Evolutionary conservation across 352 stramenopile species (phyloP).

Genomic region (Chrysophaeum taylorii): DNA sequence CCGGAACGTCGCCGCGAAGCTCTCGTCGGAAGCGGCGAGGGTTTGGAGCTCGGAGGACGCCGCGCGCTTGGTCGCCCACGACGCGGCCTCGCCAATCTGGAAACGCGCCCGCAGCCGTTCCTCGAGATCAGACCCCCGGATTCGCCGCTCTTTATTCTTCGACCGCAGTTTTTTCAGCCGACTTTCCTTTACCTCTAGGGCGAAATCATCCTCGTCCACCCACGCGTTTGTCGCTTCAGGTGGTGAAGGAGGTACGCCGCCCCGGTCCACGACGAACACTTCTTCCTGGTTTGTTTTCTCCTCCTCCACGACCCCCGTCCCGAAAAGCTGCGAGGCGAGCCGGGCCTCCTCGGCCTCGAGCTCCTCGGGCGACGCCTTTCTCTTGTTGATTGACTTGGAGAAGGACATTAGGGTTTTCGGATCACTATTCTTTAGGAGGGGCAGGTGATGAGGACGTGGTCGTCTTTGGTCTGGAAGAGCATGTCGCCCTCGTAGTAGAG

Average conservation of each 20-base stretch:
- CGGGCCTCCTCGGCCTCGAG: too few relatives aligned
- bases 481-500: constrained; percentile 29
- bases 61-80: neutral
- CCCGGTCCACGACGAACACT: too few relatives aligned
- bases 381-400: too few relatives aligned
- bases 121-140: constrained; percentile 12
- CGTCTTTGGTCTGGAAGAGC: constrained; percentile 27
- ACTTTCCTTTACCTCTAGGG: neutral
- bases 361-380: too few relatives aligned
- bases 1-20: neutral
- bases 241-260: too few relatives aligned
- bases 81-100: neutral
- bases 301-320: too few relatives aligned
- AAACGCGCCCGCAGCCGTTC: neutral
- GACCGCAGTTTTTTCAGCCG: constrained; percentile 23
- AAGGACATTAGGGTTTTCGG: too few relatives aligned
- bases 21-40: neutral
- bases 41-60: neutral
- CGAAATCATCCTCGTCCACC: neutral
- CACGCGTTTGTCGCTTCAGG: too few relatives aligned
- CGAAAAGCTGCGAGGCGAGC: too few relatives aligned
- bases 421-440: neutral
- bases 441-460: constrained; percentile 29
- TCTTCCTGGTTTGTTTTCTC: too few relatives aligned
- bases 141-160: constrained; percentile 48